phyloP scores from a whole-genome alignment of 495 filamentous ascomycete genomes.

The Penicillium cosmopolitanum region DNA sequence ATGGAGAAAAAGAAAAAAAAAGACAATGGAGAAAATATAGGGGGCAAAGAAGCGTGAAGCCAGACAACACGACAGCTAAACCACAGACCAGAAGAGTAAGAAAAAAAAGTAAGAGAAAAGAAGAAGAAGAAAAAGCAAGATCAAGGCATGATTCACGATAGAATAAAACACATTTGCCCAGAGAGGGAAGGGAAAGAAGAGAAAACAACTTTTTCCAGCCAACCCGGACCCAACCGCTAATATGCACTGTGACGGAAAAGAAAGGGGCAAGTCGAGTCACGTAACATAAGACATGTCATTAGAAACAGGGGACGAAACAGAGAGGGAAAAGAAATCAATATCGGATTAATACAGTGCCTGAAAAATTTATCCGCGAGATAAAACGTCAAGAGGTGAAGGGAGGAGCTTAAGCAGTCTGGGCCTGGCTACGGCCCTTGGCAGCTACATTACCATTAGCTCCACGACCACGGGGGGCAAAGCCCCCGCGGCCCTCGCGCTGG shows the following conservation, averaged over 20 bases:
- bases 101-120: conserved; percentile 18
- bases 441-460: conserved; percentile 48
- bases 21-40: conserved; percentile 16
- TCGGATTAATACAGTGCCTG: conserved; percentile 50
- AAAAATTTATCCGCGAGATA: conserved; percentile 17
- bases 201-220: conserved; percentile 46
- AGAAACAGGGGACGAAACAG: conserved; percentile 20
- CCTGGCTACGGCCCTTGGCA: conserved; percentile 52
- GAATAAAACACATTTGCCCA: conserved; percentile 34
- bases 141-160: conserved; percentile 29
- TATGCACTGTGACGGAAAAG: conserved; percentile 48
- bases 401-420: conserved; percentile 49
- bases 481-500: conserved; percentile 66
- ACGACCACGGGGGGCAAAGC: conserved; percentile 56
- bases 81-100: conserved; percentile 8
- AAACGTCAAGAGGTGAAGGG: conserved; percentile 14
- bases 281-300: conserved; percentile 57
- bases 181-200: conserved; percentile 38
- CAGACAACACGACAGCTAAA: conserved; percentile 16
- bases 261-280: conserved; percentile 36
- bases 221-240: conserved; percentile 49
- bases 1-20: background rate
- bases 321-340: conserved; percentile 17
- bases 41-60: conserved; percentile 21
- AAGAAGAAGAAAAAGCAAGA: conserved; percentile 18